Evolutionary conservation across 805 yeast genomes (phyloP).

Genomic region (Teunomyces lycoperdinae): DNA sequence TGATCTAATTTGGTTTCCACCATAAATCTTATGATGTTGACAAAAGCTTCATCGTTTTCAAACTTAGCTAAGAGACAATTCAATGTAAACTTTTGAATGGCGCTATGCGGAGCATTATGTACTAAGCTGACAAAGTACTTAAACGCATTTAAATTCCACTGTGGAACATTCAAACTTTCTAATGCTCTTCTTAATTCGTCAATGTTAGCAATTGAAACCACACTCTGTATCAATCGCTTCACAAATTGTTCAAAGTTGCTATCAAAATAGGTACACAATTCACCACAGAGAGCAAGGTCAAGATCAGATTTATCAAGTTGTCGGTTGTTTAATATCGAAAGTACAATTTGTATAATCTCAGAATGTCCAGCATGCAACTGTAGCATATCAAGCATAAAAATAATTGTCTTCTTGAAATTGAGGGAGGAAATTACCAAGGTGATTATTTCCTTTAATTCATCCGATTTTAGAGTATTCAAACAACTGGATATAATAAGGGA

Average conservation of each 20-base stretch:
- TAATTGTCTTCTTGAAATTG: slow-evolving; percentile 2
- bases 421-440: slow-evolving; percentile 9
- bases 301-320: slow-evolving; percentile 13
- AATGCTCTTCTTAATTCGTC: slow-evolving; percentile 24
- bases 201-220: slow-evolving; percentile 23
- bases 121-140: slow-evolving; percentile 30
- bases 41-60: slow-evolving; percentile 14
- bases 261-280: slow-evolving; percentile 17
- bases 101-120: slow-evolving; percentile 33
- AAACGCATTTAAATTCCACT: slow-evolving; percentile 32
- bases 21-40: slow-evolving; percentile 21
- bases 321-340: slow-evolving; percentile 17
- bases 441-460: slow-evolving; percentile 14
- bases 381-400: slow-evolving; percentile 8
- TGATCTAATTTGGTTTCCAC: slow-evolving; percentile 22
- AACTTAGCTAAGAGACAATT: slow-evolving; percentile 18
- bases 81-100: slow-evolving; percentile 24
- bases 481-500: slow-evolving; percentile 9
- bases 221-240: slow-evolving; percentile 33
- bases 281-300: slow-evolving; percentile 20
- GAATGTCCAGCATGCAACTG: slow-evolving; percentile 1
- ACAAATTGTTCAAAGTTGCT: slow-evolving; percentile 25
- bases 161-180: slow-evolving; percentile 15
- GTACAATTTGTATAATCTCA: slow-evolving; percentile 14
- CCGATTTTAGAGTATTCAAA: slow-evolving; percentile 6